phyloP scores from a whole-genome alignment of 2,329 filamentous ascomycete species.

The Exophiala alcalophila region DNA sequence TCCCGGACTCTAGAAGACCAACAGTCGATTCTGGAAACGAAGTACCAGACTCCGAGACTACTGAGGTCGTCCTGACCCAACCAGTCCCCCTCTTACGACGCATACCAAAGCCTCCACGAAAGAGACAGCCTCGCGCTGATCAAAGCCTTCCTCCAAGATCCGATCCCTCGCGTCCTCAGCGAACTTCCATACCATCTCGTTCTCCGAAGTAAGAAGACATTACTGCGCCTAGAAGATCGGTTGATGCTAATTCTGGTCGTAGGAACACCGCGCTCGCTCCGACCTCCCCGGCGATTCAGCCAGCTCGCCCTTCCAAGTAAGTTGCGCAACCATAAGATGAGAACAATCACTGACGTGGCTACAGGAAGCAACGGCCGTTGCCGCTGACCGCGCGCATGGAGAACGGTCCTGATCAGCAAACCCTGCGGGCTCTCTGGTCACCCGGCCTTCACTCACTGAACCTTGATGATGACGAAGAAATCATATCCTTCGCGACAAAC shows the following conservation, averaged over 20 bases:
- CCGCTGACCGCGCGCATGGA: conserved; percentile 1
- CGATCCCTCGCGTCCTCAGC: neutral
- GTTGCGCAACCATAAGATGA: no score
- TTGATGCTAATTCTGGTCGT: conserved; percentile 4
- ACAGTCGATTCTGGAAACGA: no score
- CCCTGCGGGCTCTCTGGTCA: no score
- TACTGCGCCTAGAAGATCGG: neutral
- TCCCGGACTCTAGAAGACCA: no score
- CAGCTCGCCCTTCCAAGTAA: no score
- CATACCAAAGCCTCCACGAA: conserved; percentile 6
- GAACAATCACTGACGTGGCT: no score
- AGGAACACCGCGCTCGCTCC: no score
- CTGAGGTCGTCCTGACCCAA: no score
- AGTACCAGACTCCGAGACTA: no score
- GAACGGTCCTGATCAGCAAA: neutral
- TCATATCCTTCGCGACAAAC: conserved; percentile 1
- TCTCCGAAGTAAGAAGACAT: conserved; percentile 10
- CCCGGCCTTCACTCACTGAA: neutral
- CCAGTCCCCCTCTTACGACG: conserved; percentile 4
- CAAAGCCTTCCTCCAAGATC: neutral
- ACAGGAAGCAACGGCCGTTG: conserved; percentile 15
- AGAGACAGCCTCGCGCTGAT: neutral
- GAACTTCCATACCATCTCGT: neutral
- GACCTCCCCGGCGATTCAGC: no score
- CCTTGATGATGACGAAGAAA: conserved; percentile 1